Base-by-base conservation (phyloP, 345 rosid species). In the Linum tenue region DNA sequence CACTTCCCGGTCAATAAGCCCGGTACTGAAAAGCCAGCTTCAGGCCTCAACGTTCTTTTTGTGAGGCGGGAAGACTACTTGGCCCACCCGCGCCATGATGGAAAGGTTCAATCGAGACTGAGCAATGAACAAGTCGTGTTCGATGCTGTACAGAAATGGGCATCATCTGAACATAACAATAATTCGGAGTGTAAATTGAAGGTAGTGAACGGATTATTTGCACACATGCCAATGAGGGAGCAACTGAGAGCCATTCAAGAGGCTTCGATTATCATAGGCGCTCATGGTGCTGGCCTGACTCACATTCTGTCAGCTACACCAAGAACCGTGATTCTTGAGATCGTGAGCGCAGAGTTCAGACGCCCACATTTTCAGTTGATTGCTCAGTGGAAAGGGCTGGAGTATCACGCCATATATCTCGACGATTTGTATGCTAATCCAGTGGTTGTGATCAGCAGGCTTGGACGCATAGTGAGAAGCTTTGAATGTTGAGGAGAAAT, bases 281-380 rank as follows among this genome's bases (percentile, higher is more conserved):
- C 99, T 70, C 99, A 94, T 57, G 99, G 99, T 39, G 97, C 99
- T 3, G 99, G 99, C 37, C 84, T 90, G 31, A 90, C 99, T 16
- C 97, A 94, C 73, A 85, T 86, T 5, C 87, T 94, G 16, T 86
- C 96, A 2, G 97, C 97, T 2, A 77, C 82, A 16, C 88, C 96
- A 39, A 81, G 85, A 77, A 88, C 97, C 8, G 89, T 92, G 56
- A 80, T 94, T 67, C 82, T 94, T 10, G 97, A 90, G 83, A 83
- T 94, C 22, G 66, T 90, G 5, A 85, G 95, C 72, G 66, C 72
- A 9, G 67, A 72, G 43, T 94, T 75, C 64, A 79, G 80, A 60
- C 83, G 99, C 16, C 99, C 96, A 0, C 99, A 94, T 72, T 94
- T 90, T 75, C 76, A 71, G 64, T 75, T 86, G 71, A 90, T 94